A percentile compares a stretch with the other conserved stretches of the same genome.
Conservation (phyloP, 2,329 filamentous ascomycete genomes). For the Pestalotiopsis sp. region DNA sequence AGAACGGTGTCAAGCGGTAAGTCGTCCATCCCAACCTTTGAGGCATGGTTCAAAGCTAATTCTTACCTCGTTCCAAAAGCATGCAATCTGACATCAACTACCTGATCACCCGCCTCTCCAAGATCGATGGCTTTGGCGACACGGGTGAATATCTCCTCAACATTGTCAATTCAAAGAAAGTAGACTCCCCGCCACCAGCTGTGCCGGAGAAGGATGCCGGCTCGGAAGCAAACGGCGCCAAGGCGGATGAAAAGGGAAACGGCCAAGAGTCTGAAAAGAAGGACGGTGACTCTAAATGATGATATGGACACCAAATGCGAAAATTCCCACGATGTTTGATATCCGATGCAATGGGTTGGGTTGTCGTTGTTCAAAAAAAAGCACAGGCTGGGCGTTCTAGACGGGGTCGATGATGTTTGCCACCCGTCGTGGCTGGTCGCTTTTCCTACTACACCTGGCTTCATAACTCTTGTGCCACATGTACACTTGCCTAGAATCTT, state of each 20-base stretch:
- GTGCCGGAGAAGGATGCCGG: slow-evolving; percentile 16
- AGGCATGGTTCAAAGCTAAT: slow-evolving; percentile 5
- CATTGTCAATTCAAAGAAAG: slow-evolving; percentile 63
- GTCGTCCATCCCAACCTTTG: slow-evolving; percentile 25
- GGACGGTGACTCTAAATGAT: slow-evolving; percentile 4
- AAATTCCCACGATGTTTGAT: too few relatives aligned
- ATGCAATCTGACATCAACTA: slow-evolving; percentile 77
- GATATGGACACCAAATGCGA: not conserved
- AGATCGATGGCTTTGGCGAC: slow-evolving; percentile 78
- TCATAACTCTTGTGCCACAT: not conserved
- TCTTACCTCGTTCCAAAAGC: slow-evolving; percentile 43
- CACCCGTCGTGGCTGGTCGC: not conserved
- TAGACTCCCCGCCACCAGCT: slow-evolving; percentile 19
- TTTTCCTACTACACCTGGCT: not conserved
- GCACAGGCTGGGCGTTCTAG: not conserved
- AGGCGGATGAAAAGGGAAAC: not conserved
- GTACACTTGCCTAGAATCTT: not conserved
- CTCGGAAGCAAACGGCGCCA: slow-evolving; percentile 11
- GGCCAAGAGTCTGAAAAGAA: slow-evolving; percentile 10
- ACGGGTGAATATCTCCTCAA: slow-evolving; percentile 70
- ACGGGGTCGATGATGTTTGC: not conserved
- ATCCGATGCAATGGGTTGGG: too few relatives aligned
- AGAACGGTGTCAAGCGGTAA: slow-evolving; percentile 72
- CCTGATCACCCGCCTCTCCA: slow-evolving; percentile 71
- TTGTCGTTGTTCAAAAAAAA: too few relatives aligned